A percentile compares a stretch with the other conserved stretches of the same genome.
phyloP scores from a whole-genome alignment of 129 eudicot species.

The Apium graveolens region DNA sequence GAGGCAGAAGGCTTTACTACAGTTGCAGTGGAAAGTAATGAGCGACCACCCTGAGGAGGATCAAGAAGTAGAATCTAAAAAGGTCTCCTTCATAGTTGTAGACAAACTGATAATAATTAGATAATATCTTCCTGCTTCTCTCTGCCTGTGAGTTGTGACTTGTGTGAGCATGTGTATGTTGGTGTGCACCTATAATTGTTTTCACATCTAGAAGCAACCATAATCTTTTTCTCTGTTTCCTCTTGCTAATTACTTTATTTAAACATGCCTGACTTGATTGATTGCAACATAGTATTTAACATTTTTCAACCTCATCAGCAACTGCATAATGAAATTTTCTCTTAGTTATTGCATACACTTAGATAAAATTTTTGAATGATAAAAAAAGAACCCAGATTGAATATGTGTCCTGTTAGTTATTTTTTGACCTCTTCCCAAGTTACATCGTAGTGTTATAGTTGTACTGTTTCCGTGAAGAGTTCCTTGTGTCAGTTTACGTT shows the following conservation, averaged over 20 bases:
- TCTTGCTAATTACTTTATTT: background rate
- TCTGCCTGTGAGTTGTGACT: background rate
- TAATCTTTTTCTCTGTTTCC: background rate
- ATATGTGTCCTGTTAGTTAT: background rate
- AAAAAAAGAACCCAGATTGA: too few species aligned
- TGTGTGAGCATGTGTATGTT: constrained; percentile 1
- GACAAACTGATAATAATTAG: background rate
- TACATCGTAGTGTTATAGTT: background rate
- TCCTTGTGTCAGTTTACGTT: background rate
- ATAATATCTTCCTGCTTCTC: constrained; percentile 9
- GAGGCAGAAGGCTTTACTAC: constrained; percentile 77
- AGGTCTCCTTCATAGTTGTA: constrained; percentile 28
- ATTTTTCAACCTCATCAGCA: background rate
- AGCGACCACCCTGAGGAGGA: constrained; percentile 73
- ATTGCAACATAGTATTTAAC: background rate
- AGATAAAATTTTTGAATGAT: too few species aligned
- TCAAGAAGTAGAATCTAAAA: constrained; percentile 80
- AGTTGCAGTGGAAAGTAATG: constrained; percentile 91
- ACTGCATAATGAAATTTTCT: background rate
- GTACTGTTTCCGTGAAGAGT: background rate
- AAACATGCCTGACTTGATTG: background rate
- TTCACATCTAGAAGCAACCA: background rate
- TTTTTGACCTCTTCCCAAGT: background rate
- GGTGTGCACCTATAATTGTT: background rate
- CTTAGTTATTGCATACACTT: background rate